Percentiles rank a stretch among this genome's conserved stretches.
Evolutionary conservation across 1,284 basidiomycete genomes (phyloP).

Genomic region (Ganoderma lingzhi): DNA sequence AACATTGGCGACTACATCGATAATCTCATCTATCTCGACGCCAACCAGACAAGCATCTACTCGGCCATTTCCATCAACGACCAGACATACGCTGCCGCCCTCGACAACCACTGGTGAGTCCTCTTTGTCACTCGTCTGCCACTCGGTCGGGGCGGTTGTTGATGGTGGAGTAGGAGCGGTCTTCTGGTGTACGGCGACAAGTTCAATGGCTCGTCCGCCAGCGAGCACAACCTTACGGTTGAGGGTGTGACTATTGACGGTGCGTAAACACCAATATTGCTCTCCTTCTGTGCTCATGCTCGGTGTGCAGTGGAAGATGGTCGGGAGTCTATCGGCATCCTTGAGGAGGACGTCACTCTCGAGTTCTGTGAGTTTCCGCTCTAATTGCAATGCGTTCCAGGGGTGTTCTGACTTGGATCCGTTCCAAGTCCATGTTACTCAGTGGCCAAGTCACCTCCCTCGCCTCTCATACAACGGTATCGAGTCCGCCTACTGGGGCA

Average conservation of each 20-base stretch:
- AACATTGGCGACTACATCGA: conserved; percentile 25
- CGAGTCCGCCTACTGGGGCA: conserved; percentile 20
- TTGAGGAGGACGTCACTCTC: conserved; percentile 25
- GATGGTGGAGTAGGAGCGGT: conserved; percentile 19
- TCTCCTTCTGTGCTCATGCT: background rate
- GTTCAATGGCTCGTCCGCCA: conserved; percentile 9
- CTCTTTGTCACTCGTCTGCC: background rate
- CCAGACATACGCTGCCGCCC: conserved; percentile 25
- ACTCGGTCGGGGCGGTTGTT: background rate
- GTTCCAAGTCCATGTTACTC: conserved; percentile 13
- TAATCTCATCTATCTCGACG: conserved; percentile 28
- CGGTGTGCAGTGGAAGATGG: conserved; percentile 13
- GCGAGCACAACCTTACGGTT: conserved; percentile 19
- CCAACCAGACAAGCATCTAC: conserved; percentile 27
- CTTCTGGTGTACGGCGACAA: conserved; percentile 21
- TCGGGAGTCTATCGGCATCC: conserved; percentile 19
- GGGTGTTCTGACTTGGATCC: background rate
- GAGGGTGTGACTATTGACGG: conserved; percentile 22
- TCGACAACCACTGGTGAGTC: conserved; percentile 31
- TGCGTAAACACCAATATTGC: background rate
- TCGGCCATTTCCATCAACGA: conserved; percentile 20
- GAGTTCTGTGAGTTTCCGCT: conserved; percentile 24
- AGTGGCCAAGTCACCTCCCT: conserved; percentile 22
- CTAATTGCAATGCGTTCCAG: background rate
- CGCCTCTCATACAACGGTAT: conserved; percentile 14